A percentile compares a stretch with the other conserved stretches of the same genome.
phyloP scores from a whole-genome alignment of 306 rosid species.

The Cucumis cinereus region DNA sequence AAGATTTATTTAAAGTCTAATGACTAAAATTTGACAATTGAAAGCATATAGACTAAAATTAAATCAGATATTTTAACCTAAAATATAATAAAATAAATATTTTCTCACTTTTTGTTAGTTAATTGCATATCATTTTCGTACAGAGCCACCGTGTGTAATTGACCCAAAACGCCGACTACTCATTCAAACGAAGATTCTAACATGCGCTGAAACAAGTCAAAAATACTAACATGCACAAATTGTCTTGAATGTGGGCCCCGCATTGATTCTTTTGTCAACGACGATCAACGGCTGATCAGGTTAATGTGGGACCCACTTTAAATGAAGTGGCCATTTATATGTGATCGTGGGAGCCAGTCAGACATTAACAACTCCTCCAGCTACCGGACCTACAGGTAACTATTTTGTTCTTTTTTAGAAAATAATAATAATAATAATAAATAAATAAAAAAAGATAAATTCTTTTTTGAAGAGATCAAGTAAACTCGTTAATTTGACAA shows the following conservation, averaged over 20 bases:
- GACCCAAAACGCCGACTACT: neutral
- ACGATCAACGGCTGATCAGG: neutral
- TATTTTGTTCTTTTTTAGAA: neutral
- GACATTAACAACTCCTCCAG: neutral
- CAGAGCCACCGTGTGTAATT: neutral
- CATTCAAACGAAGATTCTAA: neutral
- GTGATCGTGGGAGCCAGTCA: slow-evolving; percentile 17
- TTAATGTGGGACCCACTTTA: slow-evolving; percentile 1
- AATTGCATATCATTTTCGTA: neutral
- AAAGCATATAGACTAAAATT: too few species aligned
- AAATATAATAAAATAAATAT: too few species aligned
- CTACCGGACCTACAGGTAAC: slow-evolving; percentile 5
- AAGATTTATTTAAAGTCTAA: too few species aligned
- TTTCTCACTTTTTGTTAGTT: too few species aligned
- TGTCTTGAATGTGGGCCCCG: slow-evolving; percentile 12
- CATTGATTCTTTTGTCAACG: neutral
- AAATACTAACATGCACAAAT: slow-evolving; percentile 9
- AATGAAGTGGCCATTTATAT: neutral
- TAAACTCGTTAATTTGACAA: neutral
- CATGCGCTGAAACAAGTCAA: slow-evolving; percentile 12
- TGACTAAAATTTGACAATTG: too few species aligned
- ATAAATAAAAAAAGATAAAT: neutral
- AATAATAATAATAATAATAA: too few species aligned
- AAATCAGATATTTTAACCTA: too few species aligned
- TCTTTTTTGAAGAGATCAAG: neutral